Base-by-base conservation (phyloP, 2,329 filamentous ascomycete species). In the Colletotrichum noveboracense region DNA sequence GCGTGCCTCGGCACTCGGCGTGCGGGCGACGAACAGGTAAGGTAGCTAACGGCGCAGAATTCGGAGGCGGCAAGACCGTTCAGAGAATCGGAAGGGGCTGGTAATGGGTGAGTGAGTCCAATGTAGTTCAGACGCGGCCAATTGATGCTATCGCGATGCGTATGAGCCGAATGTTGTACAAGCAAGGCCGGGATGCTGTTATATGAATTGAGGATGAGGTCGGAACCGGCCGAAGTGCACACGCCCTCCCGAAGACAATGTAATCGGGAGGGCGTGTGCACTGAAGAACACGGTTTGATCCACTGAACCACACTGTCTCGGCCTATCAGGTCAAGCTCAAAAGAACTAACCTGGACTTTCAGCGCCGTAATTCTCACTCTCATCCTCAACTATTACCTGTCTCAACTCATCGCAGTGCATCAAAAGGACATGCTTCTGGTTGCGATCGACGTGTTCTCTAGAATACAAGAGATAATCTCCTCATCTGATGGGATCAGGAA, bases 171-270 rank as follows among this genome's bases (percentile, higher is more conserved):
- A 18, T n/a, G 13, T 0, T 28, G 12, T n/a, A n/a, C 2, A 1
- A 7, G 14, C 16, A 12, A 48, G 24, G 52, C 58, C 43, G n/a
- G 26, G 28, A 61, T 2, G 30, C 30, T 32, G 65, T 72, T 38
- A 43, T 18, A 38, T 30, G 28, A 48, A 48, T n/a, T 52, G 52
- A 32, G 26, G 68, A 13, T 73, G 34, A 60, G 24, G 64, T 62
- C 30, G 60, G 71, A 69, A 38, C 26, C 55, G 67, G 58, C 70
- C 58, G 70, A 30, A 21, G 72, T 55, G 55, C 69, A 72, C 62
- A 72, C 62, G 73, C 56, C 56, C 55, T 67, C 10, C 4, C 28
- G 38, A 30, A 26, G 48, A 56, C 62, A 71, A 32, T 67, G 58
- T 34, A 13, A 26, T n/a, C 28, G 21, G 21, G 28, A 36, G 30